phyloP scores from a whole-genome alignment of 306 rosid genomes.

The Luffa aegyptiaca region DNA sequence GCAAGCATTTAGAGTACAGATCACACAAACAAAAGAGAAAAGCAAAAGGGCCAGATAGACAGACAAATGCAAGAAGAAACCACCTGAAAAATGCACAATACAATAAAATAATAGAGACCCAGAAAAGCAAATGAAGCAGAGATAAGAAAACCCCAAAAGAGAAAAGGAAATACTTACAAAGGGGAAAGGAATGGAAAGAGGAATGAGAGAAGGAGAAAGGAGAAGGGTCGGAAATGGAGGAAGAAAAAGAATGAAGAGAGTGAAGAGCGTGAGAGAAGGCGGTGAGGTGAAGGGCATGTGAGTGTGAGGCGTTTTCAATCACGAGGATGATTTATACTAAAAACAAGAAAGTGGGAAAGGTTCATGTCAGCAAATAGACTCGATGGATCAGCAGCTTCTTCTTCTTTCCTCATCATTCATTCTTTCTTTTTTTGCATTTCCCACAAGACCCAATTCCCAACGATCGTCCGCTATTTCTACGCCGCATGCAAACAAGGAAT shows the following conservation, averaged over 20 bases:
- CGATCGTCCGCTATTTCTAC: neutral
- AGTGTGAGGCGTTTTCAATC: constrained; percentile 34
- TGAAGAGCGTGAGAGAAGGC: constrained; percentile 36
- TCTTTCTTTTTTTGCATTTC: neutral
- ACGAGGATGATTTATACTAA: constrained; percentile 34
- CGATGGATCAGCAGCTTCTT: neutral
- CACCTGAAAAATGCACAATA: neutral
- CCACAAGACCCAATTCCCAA: neutral
- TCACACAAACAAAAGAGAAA: constrained; percentile 17
- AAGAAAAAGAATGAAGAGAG: constrained; percentile 1
- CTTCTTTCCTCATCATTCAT: neutral
- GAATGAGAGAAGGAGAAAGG: neutral
- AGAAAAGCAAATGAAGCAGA: neutral
- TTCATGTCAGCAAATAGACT: neutral
- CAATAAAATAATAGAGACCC: neutral
- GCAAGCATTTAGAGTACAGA: constrained; percentile 22
- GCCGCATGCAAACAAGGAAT: neutral
- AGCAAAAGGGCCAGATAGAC: neutral
- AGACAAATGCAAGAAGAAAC: neutral
- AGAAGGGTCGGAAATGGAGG: neutral
- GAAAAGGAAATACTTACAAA: neutral
- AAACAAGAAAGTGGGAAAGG: neutral
- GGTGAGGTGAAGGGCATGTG: constrained; percentile 29
- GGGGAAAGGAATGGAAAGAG: neutral
- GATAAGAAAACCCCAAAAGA: neutral